phyloP scores from a whole-genome alignment of 75 land plant species.

The Larix kaempferi region DNA sequence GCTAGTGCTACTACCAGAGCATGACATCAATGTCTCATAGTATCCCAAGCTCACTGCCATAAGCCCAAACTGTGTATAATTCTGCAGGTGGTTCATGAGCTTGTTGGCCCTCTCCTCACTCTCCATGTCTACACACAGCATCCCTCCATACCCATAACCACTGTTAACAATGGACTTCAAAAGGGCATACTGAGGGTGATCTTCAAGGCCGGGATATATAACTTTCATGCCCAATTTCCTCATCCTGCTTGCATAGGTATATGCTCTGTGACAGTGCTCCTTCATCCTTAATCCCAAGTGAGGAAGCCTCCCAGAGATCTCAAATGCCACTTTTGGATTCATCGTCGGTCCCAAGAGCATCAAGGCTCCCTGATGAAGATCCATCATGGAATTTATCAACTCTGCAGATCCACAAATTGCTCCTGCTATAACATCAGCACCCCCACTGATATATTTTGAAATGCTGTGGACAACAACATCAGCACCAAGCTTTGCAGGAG shows the following conservation, averaged over 20 bases:
- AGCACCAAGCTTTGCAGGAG: conserved; percentile 83
- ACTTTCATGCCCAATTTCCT: conserved; percentile 73
- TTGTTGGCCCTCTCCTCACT: conserved; percentile 72
- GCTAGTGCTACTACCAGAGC: conserved; percentile 94
- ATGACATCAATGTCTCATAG: conserved; percentile 96
- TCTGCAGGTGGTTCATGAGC: conserved; percentile 77
- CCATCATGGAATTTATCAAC: conserved; percentile 85
- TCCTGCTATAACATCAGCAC: conserved; percentile 90
- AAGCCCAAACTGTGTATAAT: conserved; percentile 72
- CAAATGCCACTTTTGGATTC: conserved; percentile 91
- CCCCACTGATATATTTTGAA: conserved; percentile 90
- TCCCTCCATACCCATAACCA: conserved; percentile 84
- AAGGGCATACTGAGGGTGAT: conserved; percentile 77
- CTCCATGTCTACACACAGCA: conserved; percentile 75
- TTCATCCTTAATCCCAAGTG: conserved; percentile 81
- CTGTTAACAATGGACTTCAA: conserved; percentile 64
- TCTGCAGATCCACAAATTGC: conserved; percentile 82
- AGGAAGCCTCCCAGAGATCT: conserved; percentile 76
- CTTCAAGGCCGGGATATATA: conserved; percentile 86
- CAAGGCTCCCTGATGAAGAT: conserved; percentile 79
- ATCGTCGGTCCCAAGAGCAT: conserved; percentile 96
- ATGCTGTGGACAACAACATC: conserved; percentile 91
- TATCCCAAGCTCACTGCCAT: conserved; percentile 96
- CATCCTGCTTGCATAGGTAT: conserved; percentile 61
- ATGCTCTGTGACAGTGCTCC: conserved; percentile 77